Evolutionary conservation across 2,329 filamentous ascomycete genomes (phyloP), one percentile per base, ranked within the genome.

Genomic region (Fusarium hainanense): DNA sequence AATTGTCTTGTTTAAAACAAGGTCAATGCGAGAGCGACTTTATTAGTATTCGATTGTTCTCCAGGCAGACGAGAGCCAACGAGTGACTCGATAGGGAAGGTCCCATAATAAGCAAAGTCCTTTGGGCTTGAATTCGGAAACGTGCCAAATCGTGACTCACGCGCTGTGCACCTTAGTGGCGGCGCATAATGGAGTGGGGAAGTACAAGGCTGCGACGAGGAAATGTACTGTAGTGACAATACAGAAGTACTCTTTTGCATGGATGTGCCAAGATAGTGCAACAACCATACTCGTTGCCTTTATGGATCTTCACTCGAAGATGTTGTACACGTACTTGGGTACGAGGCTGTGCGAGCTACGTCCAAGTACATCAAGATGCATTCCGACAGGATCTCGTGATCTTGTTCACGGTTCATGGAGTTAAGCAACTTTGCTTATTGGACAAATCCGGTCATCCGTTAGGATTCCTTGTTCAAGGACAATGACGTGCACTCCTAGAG

Each of bases 161-260:
- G 58, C 61, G 54, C 66, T 60, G 67, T 65, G 60, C 58, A 25
- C 54, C 58, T 60, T 49, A 63, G 70, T 69, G 70, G 68, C 69
- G 73, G 62, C 62, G 68, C 62, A 72, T 63, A 52, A 61, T 56
- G 63, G 67, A 64, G 64, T 63, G 66, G 68, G 34, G 65, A 58
- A 68, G 40, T 44, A 58, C 61, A 73, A 77, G 66, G 74, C 75
- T 77, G 71, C 69, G 71, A 70, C 64, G 59, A 65, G 60, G 66
- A 72, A 43, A 23, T 68, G 59, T 55, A 73, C 68, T 70, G 55
- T 54, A 71, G 66, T 54, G 67, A 67, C 69, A 71, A 64, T 46
- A 58, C 49, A 55, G 10, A 47, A 51, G 43, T 47, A 57, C 54
- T 43, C 11, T 58, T 46, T 27, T 23, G 51, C 49, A 52, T 52